phyloP scores from a whole-genome alignment of 495 filamentous ascomycete genomes.

The Collariella sp. region DNA sequence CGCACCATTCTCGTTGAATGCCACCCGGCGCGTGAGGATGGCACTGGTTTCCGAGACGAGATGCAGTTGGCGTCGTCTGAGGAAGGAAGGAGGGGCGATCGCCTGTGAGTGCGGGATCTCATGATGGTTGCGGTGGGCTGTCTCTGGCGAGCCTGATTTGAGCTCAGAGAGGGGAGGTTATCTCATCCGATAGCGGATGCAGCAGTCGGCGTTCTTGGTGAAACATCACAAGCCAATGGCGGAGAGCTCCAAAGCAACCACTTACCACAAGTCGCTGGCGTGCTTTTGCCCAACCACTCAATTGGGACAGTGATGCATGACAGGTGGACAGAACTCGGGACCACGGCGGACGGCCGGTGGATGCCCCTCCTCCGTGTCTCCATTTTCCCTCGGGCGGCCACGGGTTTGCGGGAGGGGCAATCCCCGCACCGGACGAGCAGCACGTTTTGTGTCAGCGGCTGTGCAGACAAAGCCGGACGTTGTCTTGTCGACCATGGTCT shows the following conservation, averaged over 20 bases:
- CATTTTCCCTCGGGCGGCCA: slow-evolving; percentile 5
- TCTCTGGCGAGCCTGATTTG: background rate
- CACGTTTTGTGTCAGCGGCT: background rate
- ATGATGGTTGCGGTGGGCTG: background rate
- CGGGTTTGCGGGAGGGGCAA: background rate
- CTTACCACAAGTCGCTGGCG: background rate
- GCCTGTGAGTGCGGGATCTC: slow-evolving; percentile 1
- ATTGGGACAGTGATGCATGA: slow-evolving; percentile 21
- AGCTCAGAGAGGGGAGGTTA: background rate
- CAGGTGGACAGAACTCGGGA: slow-evolving; percentile 5
- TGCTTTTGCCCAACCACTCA: slow-evolving; percentile 17
- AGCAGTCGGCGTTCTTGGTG: background rate
- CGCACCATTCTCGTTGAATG: background rate
- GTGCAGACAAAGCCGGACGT: background rate
- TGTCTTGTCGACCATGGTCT: background rate
- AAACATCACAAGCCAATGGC: background rate
- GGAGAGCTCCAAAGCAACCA: background rate
- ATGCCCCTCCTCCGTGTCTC: too few species aligned
- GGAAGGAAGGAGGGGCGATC: background rate
- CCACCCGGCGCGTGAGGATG: background rate
- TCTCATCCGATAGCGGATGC: slow-evolving; percentile 11
- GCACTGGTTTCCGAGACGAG: background rate
- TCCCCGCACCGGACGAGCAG: background rate
- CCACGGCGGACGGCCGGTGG: background rate
- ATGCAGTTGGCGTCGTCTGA: background rate